A percentile compares a stretch with the other conserved stretches of the same genome.
phyloP scores from a whole-genome alignment of 495 filamentous ascomycete genomes.

The Pyronema domesticum region DNA sequence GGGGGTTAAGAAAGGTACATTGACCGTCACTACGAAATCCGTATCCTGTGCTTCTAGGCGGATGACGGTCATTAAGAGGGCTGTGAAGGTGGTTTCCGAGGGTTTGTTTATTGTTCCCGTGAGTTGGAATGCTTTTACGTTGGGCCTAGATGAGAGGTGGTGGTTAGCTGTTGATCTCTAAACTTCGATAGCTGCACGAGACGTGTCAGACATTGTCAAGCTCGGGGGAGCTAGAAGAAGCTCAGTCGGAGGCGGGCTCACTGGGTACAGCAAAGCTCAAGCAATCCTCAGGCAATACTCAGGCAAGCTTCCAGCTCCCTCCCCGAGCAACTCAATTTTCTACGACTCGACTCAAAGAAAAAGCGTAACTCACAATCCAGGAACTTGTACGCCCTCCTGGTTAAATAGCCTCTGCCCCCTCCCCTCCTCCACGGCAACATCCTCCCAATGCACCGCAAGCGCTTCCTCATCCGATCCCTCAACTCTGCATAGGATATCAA shows the following conservation, averaged over 20 bases:
- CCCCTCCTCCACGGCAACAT: background rate
- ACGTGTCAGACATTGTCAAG: no score
- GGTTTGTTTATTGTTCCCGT: constrained; percentile 15
- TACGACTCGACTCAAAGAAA: no score
- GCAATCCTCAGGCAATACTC: no score
- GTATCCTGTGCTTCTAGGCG: constrained; percentile 56
- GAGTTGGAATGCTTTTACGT: constrained; percentile 23
- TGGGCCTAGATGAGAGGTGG: constrained; percentile 23
- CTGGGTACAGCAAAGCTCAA: no score
- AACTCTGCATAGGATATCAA: constrained; percentile 74
- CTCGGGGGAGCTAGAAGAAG: no score
- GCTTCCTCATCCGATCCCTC: constrained; percentile 30
- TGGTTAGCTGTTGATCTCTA: no score
- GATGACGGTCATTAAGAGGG: constrained; percentile 50
- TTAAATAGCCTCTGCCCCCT: constrained; percentile 10
- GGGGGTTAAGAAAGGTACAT: constrained; percentile 62
- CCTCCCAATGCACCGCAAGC: constrained; percentile 31
- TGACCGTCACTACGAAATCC: constrained; percentile 76
- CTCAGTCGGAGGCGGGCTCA: no score
- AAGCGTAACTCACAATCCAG: no score
- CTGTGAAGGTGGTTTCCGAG: constrained; percentile 30
- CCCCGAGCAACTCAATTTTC: no score
- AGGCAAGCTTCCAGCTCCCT: no score
- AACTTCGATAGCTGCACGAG: no score
- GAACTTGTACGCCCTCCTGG: background rate